These are phyloP conservation scores for Heterobasidion parviporum DNA, from an alignment of 1,284 basidiomycete species.

Conservation along the genomic window DNA sequence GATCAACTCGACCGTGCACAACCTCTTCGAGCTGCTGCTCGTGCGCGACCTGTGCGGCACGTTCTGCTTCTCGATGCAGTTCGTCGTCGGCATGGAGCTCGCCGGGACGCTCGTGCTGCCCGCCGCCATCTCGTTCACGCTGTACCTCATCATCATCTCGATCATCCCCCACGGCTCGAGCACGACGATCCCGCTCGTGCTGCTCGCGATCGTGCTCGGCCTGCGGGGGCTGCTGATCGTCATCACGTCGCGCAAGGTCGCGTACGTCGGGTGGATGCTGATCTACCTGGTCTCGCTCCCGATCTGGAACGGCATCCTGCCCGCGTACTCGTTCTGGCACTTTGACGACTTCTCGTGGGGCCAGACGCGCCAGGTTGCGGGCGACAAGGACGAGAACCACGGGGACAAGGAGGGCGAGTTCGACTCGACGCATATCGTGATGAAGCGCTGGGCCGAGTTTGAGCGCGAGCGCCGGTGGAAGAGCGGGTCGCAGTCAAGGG, in stretches of 20 bases:
- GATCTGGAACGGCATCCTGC: slow-evolving; percentile 93
- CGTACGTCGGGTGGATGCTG: slow-evolving; percentile 96
- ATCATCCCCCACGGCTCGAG: slow-evolving; percentile 73
- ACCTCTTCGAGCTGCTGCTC: slow-evolving; percentile 87
- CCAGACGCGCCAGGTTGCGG: slow-evolving; percentile 83
- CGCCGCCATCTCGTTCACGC: slow-evolving; percentile 94
- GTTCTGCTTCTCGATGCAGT: slow-evolving; percentile 97
- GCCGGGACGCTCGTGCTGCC: slow-evolving; percentile 94
- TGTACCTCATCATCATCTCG: slow-evolving; percentile 84
- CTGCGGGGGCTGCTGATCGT: slow-evolving; percentile 93
- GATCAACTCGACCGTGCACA: slow-evolving; percentile 99
- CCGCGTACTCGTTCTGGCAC: slow-evolving; percentile 96
- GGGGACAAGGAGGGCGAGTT: slow-evolving; percentile 94
- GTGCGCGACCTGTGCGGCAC: slow-evolving; percentile 94
- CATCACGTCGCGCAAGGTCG: slow-evolving; percentile 88
- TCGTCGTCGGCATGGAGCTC: slow-evolving; percentile 97
- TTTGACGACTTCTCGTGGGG: slow-evolving; percentile 99
- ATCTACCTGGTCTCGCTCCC: slow-evolving; percentile 90
- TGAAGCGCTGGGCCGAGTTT: slow-evolving; percentile 99
- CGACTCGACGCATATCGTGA: slow-evolving; percentile 92
- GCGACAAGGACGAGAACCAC: slow-evolving; percentile 66
- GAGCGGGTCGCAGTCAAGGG: slow-evolving; percentile 75
- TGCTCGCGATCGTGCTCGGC: slow-evolving; percentile 91
- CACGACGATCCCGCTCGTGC: slow-evolving; percentile 91
- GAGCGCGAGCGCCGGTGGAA: slow-evolving; percentile 94